These are phyloP conservation scores for maize (Zea mays) DNA, from an alignment of 176 grass and related monocot species.

Conservation along the genomic window DNA sequence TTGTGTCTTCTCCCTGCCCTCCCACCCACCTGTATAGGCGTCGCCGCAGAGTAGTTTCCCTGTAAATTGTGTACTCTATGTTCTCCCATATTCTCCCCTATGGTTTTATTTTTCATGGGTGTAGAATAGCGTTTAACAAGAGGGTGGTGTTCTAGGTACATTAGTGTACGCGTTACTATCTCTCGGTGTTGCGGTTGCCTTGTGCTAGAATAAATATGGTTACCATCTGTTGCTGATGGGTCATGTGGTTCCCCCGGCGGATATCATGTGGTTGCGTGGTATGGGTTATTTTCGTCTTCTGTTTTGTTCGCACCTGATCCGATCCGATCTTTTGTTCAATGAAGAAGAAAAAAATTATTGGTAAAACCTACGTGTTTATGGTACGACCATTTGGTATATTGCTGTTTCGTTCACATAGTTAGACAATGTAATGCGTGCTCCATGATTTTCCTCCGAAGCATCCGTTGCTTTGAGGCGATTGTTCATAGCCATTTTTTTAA, in stretches of 20 bases:
- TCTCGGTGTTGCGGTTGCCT: not conserved
- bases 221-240: constrained; percentile 6
- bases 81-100: constrained; percentile 43
- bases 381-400: not conserved
- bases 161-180: not conserved
- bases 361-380: not conserved
- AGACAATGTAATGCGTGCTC: not conserved
- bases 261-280: not conserved
- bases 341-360: too few species aligned
- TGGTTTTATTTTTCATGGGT: constrained; percentile 57
- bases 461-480: too few species aligned
- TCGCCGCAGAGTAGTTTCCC: constrained; percentile 38
- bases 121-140: constrained; percentile 52
- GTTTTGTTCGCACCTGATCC: not conserved
- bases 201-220: constrained; percentile 32
- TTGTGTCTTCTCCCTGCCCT: not conserved
- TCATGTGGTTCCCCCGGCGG: not conserved
- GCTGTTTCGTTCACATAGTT: not conserved
- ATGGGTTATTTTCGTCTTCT: not conserved
- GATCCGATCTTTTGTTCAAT: not conserved
- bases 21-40: constrained; percentile 41
- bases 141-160: constrained; percentile 17
- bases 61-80: constrained; percentile 54
- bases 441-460: not conserved
- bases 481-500: not conserved